A percentile compares a stretch with the other conserved stretches of the same genome.
Conservation (phyloP, 106 monocot genomes). For the Ottelia alismoides region DNA sequence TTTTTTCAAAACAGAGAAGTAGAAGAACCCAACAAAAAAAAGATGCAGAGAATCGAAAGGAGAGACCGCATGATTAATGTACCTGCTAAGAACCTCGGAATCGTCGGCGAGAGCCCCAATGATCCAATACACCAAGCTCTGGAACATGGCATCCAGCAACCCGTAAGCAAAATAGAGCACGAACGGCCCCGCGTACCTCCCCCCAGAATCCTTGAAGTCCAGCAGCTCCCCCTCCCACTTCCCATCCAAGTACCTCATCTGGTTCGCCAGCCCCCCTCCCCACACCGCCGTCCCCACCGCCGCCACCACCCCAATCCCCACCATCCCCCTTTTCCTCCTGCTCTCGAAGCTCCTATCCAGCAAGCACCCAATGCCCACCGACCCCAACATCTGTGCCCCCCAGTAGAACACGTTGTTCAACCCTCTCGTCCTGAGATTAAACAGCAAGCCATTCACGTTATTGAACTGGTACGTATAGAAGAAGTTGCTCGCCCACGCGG, state of each 20-base stretch:
- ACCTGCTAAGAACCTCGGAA: constrained; percentile 72
- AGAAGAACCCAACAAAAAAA: background rate
- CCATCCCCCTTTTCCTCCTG: constrained; percentile 51
- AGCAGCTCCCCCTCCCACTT: constrained; percentile 20
- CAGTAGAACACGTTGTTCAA: constrained; percentile 96
- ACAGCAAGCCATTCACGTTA: constrained; percentile 75
- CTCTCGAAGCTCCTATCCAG: constrained; percentile 55
- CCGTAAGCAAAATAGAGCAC: constrained; percentile 82
- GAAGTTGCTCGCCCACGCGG: constrained; percentile 97
- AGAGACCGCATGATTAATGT: background rate
- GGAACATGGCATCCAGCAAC: constrained; percentile 82
- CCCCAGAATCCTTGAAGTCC: constrained; percentile 58
- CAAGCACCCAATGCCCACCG: constrained; percentile 48
- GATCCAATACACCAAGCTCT: constrained; percentile 77
- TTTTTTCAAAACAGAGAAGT: too few species aligned
- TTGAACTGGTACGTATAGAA: constrained; percentile 99
- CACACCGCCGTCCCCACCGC: constrained; percentile 60
- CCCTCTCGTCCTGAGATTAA: constrained; percentile 77
- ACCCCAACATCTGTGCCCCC: constrained; percentile 93
- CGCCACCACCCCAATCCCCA: constrained; percentile 52
- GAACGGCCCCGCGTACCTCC: constrained; percentile 63
- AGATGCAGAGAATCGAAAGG: background rate
- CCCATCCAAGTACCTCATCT: constrained; percentile 48
- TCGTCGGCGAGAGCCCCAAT: constrained; percentile 72
- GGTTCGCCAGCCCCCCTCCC: constrained; percentile 83